phyloP scores from a whole-genome alignment of 2,329 filamentous ascomycete genomes.

The Paraconiothyrium brasiliense region DNA sequence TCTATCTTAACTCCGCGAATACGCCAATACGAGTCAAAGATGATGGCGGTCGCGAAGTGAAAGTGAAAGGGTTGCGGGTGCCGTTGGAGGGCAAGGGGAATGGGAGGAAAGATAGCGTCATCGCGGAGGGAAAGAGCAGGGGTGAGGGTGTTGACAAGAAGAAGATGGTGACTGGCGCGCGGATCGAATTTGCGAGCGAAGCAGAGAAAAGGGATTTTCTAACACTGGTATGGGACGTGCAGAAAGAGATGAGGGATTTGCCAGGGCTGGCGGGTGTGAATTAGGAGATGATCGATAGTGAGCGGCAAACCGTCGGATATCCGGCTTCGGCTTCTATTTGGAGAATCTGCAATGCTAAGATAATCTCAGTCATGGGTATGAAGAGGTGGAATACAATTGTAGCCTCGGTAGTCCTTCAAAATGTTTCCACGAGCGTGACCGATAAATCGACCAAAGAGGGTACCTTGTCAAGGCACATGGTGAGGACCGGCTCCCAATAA shows the following conservation, averaged over 20 bases:
- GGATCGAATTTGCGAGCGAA: conserved; percentile 56
- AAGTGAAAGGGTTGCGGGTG: conserved; percentile 55
- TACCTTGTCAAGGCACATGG: too few species aligned
- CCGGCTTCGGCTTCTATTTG: not conserved
- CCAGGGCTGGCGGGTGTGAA: conserved; percentile 49
- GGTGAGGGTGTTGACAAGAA: conserved; percentile 38
- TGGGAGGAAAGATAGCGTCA: conserved; percentile 35
- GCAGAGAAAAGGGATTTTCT: conserved; percentile 54
- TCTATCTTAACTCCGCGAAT: conserved; percentile 54
- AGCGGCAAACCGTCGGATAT: not conserved
- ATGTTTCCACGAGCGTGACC: too few species aligned
- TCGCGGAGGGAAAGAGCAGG: conserved; percentile 12
- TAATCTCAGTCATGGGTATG: not conserved
- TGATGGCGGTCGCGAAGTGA: conserved; percentile 50
- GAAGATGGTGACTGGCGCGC: conserved; percentile 53
- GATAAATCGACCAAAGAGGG: too few species aligned
- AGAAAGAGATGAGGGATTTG: conserved; percentile 49
- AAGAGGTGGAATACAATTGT: not conserved
- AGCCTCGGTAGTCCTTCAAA: not conserved
- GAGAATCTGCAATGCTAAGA: not conserved
- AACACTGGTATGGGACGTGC: conserved; percentile 48
- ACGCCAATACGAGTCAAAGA: conserved; percentile 53
- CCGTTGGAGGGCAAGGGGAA: conserved; percentile 33
- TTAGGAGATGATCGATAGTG: conserved; percentile 10
- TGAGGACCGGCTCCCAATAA: too few species aligned